Evolutionary conservation across 805 yeast species (phyloP).

Genomic region (Phaffomyces opuntiae): DNA sequence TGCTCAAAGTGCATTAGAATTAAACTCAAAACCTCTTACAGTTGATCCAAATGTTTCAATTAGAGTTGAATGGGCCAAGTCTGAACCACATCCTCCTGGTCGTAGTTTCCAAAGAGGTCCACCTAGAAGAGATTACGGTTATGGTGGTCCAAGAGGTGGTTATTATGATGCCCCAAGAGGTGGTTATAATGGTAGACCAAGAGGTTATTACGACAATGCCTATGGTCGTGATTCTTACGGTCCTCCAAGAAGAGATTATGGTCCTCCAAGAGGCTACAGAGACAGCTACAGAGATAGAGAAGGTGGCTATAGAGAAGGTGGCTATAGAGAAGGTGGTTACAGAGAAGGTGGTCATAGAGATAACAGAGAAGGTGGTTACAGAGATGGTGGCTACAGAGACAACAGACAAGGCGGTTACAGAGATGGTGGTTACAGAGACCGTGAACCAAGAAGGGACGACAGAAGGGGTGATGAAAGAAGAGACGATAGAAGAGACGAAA

Average conservation of each 20-base stretch:
- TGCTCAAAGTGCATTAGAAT: constrained; percentile 45
- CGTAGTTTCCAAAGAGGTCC: constrained; percentile 9
- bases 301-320: constrained; percentile 8
- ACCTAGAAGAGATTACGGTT: constrained; percentile 6
- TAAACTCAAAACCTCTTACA: constrained; percentile 39
- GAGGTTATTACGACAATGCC: constrained; percentile 8
- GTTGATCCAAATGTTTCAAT: constrained; percentile 34
- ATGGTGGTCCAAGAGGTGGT: constrained; percentile 9
- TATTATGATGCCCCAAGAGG: constrained; percentile 11
- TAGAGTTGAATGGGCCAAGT: constrained; percentile 48
- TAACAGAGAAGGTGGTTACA: constrained; percentile 13
- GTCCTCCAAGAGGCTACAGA: constrained; percentile 15
- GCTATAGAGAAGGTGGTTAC: constrained; percentile 6
- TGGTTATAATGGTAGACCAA: constrained; percentile 9
- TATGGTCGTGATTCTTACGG: constrained; percentile 13
- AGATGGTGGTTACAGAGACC: constrained; percentile 1
- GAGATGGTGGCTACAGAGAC: constrained; percentile 11
- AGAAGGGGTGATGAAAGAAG: constrained; percentile 11
- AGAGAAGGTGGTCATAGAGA: constrained; percentile 15
- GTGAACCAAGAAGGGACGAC: constrained; percentile 11
- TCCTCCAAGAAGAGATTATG: constrained; percentile 9
- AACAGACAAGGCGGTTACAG: constrained; percentile 3
- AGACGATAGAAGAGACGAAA: constrained; percentile 8
- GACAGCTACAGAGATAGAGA: constrained; percentile 12
- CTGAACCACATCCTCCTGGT: constrained; percentile 39